Percentiles rank a stretch among this genome's conserved stretches.
Evolutionary conservation across 352 stramenopile genomes (phyloP).

Genomic region (Globisporangium recalcitrans): DNA sequence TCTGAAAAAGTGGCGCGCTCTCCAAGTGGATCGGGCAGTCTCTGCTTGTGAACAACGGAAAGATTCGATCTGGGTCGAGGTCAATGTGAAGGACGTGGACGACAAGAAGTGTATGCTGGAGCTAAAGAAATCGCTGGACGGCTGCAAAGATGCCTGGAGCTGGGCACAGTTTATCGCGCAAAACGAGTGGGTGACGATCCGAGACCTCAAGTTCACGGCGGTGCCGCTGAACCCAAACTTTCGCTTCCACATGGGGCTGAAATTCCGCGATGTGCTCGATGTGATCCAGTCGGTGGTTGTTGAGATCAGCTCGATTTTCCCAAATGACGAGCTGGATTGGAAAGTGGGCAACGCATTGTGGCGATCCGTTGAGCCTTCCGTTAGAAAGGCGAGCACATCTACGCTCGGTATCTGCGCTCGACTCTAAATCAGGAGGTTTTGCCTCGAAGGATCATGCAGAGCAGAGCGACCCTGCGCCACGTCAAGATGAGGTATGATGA

Average conservation of each 20-base stretch:
- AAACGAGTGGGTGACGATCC: conserved; percentile 50
- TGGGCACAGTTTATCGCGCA: conserved; percentile 38
- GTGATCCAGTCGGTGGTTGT: conserved; percentile 55
- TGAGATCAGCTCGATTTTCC: conserved; percentile 72
- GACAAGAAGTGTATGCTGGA: conserved; percentile 62
- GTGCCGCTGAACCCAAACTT: conserved; percentile 55
- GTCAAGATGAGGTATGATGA: conserved; percentile 28
- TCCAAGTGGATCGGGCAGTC: conserved; percentile 52
- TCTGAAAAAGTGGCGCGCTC: conserved; percentile 31
- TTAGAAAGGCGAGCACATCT: conserved; percentile 69
- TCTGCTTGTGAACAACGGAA: conserved; percentile 63
- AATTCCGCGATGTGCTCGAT: conserved; percentile 54
- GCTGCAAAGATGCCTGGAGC: conserved; percentile 21
- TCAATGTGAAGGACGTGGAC: conserved; percentile 47
- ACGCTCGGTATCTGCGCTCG: conserved; percentile 64
- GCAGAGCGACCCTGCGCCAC: not conserved
- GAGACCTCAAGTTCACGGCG: conserved; percentile 42
- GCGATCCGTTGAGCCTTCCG: conserved; percentile 41
- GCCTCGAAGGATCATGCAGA: not conserved
- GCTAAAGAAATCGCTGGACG: conserved; percentile 49
- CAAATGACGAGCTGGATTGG: conserved; percentile 52
- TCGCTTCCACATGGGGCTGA: conserved; percentile 58
- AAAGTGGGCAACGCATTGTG: conserved; percentile 54
- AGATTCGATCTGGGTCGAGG: conserved; percentile 70
- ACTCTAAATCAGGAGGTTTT: conserved; percentile 46